Base-by-base conservation (phyloP, 1,284 basidiomycete genomes). In the Moesziomyces sp. region DNA sequence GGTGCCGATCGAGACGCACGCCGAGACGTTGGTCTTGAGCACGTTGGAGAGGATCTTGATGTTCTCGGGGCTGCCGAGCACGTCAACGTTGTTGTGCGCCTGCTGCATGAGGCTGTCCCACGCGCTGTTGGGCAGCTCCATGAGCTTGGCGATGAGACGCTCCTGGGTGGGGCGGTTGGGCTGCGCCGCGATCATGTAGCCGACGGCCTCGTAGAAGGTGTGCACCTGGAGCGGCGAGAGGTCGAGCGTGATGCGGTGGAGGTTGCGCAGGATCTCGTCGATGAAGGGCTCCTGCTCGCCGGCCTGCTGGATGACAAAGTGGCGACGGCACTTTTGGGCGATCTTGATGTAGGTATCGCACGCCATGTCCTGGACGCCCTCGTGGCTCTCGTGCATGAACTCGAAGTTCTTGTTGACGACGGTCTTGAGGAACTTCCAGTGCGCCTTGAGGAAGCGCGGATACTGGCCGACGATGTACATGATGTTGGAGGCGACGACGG, bases 401-500 rank as follows among this genome's bases (percentile, higher is more conserved):
- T 99, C 97, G 85, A 99, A 99, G 19, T 99, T 88, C 86, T 99
- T 99, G 88, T 99, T 99, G 74, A 99, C 97, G 52, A 99, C 97
- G 4, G 97, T 99, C 88, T 99, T 99, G 84, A 99, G 87, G 89
- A 99, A 99, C 87, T 98, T 99, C 97, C 97, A 99, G 85, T 99
- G 97, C 23, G 97, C 97, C 85, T 99, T 99, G 82, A 99, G 90
- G 90, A 99, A 99, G 35, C 97, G 91, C 52, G 97, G 97, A 84
- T 99, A 99, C 86, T 99, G 97, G 53, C 97, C 97, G 78, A 99
- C 97, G 81, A 99, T 99, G 86, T 99, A 99, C 97, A 99, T 99
- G 87, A 99, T 99, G 84, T 99, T 94, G 44, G 96, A 98, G 3
- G 97, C 97, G 68, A 99, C 97, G 67, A 99, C 95, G 1, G 97